Evolutionary conservation across 2,329 filamentous ascomycete species (phyloP).

Genomic region (Hypoxylon sp.): DNA sequence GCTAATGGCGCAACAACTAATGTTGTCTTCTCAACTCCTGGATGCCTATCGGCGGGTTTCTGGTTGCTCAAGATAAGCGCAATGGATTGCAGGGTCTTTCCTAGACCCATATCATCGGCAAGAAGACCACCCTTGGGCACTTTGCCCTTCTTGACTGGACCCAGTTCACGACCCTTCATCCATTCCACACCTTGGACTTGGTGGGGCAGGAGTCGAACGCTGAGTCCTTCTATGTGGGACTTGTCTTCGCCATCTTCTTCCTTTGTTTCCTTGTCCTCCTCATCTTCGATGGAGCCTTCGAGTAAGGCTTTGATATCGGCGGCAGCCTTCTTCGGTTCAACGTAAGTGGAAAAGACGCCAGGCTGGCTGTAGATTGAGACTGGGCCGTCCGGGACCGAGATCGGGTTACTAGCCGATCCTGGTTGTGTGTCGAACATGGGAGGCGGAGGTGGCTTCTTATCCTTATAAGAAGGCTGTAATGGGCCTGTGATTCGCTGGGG

Average conservation of each 20-base stretch:
- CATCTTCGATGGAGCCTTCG: constrained; percentile 84
- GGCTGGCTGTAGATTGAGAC: constrained; percentile 56
- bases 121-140: constrained; percentile 94
- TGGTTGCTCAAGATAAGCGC: constrained; percentile 88
- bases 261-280: constrained; percentile 64
- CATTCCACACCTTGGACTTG: constrained; percentile 94
- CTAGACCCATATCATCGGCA: constrained; percentile 96
- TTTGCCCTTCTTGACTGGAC: constrained; percentile 83
- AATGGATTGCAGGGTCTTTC: constrained; percentile 96
- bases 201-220: constrained; percentile 90
- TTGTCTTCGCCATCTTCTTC: constrained; percentile 66
- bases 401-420: constrained; percentile 52
- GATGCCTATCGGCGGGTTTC: constrained; percentile 73
- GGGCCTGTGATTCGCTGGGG: constrained; percentile 65
- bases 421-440: constrained; percentile 64
- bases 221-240: constrained; percentile 83
- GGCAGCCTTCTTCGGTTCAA: constrained; percentile 79
- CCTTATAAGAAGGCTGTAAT: constrained; percentile 62
- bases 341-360: constrained; percentile 71
- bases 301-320: constrained; percentile 86
- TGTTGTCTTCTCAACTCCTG: constrained; percentile 80
- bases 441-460: constrained; percentile 63
- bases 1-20: constrained; percentile 94
- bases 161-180: constrained; percentile 95
- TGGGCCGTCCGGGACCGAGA: constrained; percentile 49